These are phyloP conservation scores for Begonia masoniana DNA, from an alignment of 306 rosid genomes.

Conservation along the genomic window DNA sequence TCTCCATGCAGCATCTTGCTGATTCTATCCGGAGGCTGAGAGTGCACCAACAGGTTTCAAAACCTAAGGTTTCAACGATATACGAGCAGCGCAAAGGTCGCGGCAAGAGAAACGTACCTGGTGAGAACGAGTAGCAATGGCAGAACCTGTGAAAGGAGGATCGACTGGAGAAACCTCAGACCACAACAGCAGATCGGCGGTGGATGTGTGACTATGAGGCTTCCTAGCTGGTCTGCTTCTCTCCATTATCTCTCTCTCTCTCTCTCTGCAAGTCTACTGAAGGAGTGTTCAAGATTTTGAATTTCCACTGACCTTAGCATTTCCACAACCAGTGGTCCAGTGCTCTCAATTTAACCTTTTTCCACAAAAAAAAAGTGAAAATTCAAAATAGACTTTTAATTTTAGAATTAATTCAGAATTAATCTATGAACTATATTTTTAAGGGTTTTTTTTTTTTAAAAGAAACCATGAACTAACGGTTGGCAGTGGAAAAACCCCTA, in stretches of 20 bases:
- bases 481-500: too few relatives aligned
- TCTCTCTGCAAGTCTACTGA: not conserved
- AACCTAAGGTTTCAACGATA: not conserved
- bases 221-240: slow-evolving; percentile 32
- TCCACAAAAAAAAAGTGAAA: too few relatives aligned
- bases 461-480: too few relatives aligned
- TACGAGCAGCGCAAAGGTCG: not conserved
- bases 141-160: slow-evolving; percentile 23
- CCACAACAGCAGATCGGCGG: slow-evolving; percentile 73
- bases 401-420: too few relatives aligned
- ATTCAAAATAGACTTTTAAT: too few relatives aligned
- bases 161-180: slow-evolving; percentile 29
- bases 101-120: slow-evolving; percentile 19
- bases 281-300: too few relatives aligned
- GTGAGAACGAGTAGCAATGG: slow-evolving; percentile 33
- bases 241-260: slow-evolving; percentile 26
- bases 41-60: not conserved
- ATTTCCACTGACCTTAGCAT: too few relatives aligned
- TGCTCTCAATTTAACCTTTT: too few relatives aligned
- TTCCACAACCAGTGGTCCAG: too few relatives aligned
- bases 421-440: too few relatives aligned
- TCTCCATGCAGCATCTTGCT: slow-evolving; percentile 50
- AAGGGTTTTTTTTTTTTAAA: too few relatives aligned
- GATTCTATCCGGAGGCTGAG: slow-evolving; percentile 67
- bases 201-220: slow-evolving; percentile 38